Evolutionary conservation across 805 yeast genomes (phyloP), one percentile per base, ranked within the genome.

Genomic region (Kluyveromyces dobzhanskii): DNA sequence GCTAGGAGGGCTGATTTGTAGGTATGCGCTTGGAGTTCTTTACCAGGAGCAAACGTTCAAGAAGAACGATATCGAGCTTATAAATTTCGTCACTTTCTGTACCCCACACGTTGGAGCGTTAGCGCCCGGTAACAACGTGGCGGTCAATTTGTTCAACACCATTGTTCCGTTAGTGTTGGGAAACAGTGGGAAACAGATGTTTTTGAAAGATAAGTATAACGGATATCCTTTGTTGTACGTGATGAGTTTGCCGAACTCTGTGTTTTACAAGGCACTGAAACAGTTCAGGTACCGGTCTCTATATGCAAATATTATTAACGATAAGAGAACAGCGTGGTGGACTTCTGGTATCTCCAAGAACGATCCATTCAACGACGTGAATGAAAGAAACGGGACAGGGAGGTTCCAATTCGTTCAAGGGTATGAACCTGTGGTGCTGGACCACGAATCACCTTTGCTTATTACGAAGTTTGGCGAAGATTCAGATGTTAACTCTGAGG

Each of bases 281-380:
- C 42, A 43, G 24, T 86, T 85, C 62, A 61, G 69, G 43, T 56
- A 73, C 45, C 67, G 70, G 31, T 58, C 77, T 4, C 59, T 85
- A 32, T 84, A 85, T 53, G 83, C 92, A 4, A 86, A 86, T 59
- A 71, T 83, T 30, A 72, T 79, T 42, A 83, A 85, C 45, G 95
- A 85, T 61, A 78, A 78, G 46, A 73, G 94, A 48, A 78, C 94
- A 3, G 73, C 84, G 12, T 86, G 85, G 80, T 85, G 83, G 74
- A 84, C 94, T 2, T 69, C 94, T 0, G 84, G 84, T 4, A 82
- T 82, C 26, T 73, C 82, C 0, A 50, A 59, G 19, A 60, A 66
- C 27, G 85, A 81, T 48, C 86, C 86, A 0, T 80, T 78, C 41
- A 59, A 62, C 30, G 58, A 52, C 25, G 63, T 70, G 12, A 66